These are phyloP conservation scores for Corinectria fuckeliana DNA, from an alignment of 2,329 filamentous ascomycete genomes.

Conservation along the genomic window DNA sequence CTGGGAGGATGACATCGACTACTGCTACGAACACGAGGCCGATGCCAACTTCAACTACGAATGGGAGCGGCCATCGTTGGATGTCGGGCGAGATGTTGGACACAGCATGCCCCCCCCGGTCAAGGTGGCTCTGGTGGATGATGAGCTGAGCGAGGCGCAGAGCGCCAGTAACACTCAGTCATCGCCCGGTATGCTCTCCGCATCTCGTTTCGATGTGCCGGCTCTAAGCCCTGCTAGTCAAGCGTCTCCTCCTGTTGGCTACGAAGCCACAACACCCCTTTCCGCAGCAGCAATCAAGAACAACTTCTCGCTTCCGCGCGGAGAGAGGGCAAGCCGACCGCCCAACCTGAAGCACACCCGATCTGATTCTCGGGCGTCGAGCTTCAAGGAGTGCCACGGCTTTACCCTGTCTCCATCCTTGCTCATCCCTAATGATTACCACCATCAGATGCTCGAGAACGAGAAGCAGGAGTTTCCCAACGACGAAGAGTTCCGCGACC, in stretches of 20 bases:
- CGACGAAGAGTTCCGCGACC: constrained; percentile 41
- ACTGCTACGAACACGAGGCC: constrained; percentile 72
- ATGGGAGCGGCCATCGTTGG: constrained; percentile 66
- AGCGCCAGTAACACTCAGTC: constrained; percentile 25
- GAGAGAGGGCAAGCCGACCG: constrained; percentile 43
- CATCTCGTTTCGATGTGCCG: constrained; percentile 50
- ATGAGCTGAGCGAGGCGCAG: constrained; percentile 33
- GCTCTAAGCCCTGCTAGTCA: constrained; percentile 58
- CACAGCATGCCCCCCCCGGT: constrained; percentile 28
- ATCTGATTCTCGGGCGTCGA: constrained; percentile 56
- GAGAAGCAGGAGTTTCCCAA: constrained; percentile 41
- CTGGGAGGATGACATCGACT: constrained; percentile 75
- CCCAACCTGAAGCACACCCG: constrained; percentile 44
- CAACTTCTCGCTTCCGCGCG: constrained; percentile 60
- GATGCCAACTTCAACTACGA: constrained; percentile 72
- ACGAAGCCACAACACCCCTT: constrained; percentile 54
- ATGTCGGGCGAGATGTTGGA: constrained; percentile 43
- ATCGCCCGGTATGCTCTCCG: constrained; percentile 39
- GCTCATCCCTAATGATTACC: constrained; percentile 66
- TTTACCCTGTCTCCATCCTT: constrained; percentile 67
- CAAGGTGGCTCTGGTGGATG: constrained; percentile 33
- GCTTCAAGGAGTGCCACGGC: constrained; percentile 64
- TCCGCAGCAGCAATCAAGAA: constrained; percentile 47
- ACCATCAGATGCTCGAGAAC: constrained; percentile 57
- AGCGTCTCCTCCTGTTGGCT: constrained; percentile 47